Evolutionary conservation across 2,329 filamentous ascomycete genomes (phyloP).

Genomic region (Aspergillus neotritici): DNA sequence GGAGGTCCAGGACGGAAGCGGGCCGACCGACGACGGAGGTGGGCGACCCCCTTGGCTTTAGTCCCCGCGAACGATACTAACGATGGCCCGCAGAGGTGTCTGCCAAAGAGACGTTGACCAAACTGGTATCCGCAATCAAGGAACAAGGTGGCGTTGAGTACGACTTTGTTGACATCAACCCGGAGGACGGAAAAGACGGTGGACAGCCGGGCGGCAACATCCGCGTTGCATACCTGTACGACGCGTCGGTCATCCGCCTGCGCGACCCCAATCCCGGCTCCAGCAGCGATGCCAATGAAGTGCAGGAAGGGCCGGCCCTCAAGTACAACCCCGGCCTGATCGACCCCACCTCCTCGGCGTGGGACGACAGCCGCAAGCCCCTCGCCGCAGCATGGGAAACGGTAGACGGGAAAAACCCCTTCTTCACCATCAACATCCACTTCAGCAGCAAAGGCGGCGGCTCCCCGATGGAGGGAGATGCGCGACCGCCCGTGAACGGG

Average conservation of each 20-base stretch:
- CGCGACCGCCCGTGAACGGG: slow-evolving; percentile 60
- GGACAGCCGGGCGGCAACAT: slow-evolving; percentile 67
- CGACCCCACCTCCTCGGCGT: slow-evolving; percentile 57
- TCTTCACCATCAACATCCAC: slow-evolving; percentile 70
- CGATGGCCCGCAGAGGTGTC: slow-evolving; percentile 31
- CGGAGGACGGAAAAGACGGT: slow-evolving; percentile 57
- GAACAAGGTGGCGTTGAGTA: slow-evolving; percentile 49
- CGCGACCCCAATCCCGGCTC: slow-evolving; percentile 54
- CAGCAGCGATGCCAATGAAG: slow-evolving; percentile 51
- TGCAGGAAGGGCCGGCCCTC: slow-evolving; percentile 54
- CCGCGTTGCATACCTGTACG: slow-evolving; percentile 64
- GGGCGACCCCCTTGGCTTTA: slow-evolving; percentile 16
- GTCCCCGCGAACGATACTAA: background rate
- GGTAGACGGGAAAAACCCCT: slow-evolving; percentile 49
- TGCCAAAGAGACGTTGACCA: slow-evolving; percentile 55
- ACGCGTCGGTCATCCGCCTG: slow-evolving; percentile 54
- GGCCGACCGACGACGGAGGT: slow-evolving; percentile 55
- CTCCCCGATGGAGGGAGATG: slow-evolving; percentile 59
- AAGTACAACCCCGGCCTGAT: slow-evolving; percentile 65
- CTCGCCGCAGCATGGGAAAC: slow-evolving; percentile 61
- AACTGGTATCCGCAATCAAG: slow-evolving; percentile 51
- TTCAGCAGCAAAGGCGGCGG: slow-evolving; percentile 62
- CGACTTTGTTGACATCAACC: slow-evolving; percentile 55
- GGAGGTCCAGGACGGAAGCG: slow-evolving; percentile 64
- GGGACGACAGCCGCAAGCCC: slow-evolving; percentile 60